Base-by-base conservation (phyloP, 805 yeast species). In the Cyberlindnera euphorbiiphila region DNA sequence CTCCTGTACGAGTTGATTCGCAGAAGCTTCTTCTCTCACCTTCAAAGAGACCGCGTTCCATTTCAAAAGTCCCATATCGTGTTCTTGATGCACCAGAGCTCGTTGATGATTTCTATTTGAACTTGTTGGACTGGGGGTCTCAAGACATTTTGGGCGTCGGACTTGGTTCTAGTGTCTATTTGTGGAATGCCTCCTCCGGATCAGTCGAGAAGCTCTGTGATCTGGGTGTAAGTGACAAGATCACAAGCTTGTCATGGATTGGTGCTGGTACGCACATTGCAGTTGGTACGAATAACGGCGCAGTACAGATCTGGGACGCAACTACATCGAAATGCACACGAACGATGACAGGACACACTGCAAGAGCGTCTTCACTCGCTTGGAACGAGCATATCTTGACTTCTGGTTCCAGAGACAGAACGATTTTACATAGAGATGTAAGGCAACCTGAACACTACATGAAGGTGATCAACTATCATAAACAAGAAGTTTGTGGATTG, bases 21-120 rank as follows among this genome's bases (percentile, higher is more conserved):
- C 95, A 89, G 51, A 73, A 76, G 50, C 61, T 89, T 18, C 66
- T 93, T 29, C 62, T 89, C 34, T 81, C 91, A 2, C 97, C 97
- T 0, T 81, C 83, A 40, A 86, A 81, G 60, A 82, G 78, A 53
- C 76, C 83, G 2, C 65, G 98, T 30, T 72, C 75, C 21, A 85
- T 93, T 15, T 71, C 93, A 4, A 85, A 84, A 54, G 85, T 88
- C 1, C 98, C 98, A 0, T 88, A 83, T 54, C 71, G 96, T 39
- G 97, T 91, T 5, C 71, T 91, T 29, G 98, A 91, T 63, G 98
- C 98, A 0, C 98, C 98, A 0, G 95, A 87, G 32, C 66, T 93
- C 16, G 87, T 87, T 6, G 98, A 93, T 58, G 98, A 91, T 25
- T 41, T 89, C 56, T 91, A 91, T 57, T 70, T 88, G 34, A 93